These are phyloP conservation scores for Kockiozyma suomiensis DNA, from an alignment of 805 yeast genomes.

Conservation along the genomic window DNA sequence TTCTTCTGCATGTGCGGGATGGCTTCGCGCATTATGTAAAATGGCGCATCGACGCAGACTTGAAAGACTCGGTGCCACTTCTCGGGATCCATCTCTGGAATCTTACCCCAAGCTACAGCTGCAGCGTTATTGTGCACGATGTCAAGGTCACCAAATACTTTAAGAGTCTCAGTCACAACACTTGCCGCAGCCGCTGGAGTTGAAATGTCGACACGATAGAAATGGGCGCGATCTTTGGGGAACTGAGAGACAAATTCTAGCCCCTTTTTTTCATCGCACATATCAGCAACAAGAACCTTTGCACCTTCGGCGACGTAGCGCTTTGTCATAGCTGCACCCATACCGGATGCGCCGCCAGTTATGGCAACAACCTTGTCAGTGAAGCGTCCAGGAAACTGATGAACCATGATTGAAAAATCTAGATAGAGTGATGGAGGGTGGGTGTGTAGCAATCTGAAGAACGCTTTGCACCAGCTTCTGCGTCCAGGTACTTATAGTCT, in stretches of 20 bases:
- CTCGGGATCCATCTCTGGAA: background rate
- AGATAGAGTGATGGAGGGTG: too few relatives aligned
- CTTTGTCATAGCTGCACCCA: conserved; percentile 4
- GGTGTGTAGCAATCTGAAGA: too few relatives aligned
- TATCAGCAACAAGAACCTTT: background rate
- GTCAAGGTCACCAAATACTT: background rate
- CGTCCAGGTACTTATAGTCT: too few relatives aligned
- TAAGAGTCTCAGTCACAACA: too few relatives aligned
- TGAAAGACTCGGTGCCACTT: background rate
- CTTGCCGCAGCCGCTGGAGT: background rate
- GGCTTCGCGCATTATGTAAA: background rate
- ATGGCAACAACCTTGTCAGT: conserved; percentile 1
- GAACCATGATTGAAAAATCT: too few relatives aligned
- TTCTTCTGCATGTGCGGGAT: background rate
- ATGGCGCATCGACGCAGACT: background rate
- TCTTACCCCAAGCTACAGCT: background rate
- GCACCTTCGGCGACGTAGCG: background rate
- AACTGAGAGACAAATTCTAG: background rate
- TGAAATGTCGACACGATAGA: background rate
- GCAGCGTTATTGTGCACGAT: background rate
- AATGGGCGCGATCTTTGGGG: background rate
- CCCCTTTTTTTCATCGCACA: background rate
- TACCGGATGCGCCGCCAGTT: conserved; percentile 11
- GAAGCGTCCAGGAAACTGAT: conserved; percentile 36
- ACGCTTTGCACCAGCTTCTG: too few relatives aligned